Evolutionary conservation across 257 asterid genomes (phyloP).

Genomic region (Orobanche coerulescens): DNA sequence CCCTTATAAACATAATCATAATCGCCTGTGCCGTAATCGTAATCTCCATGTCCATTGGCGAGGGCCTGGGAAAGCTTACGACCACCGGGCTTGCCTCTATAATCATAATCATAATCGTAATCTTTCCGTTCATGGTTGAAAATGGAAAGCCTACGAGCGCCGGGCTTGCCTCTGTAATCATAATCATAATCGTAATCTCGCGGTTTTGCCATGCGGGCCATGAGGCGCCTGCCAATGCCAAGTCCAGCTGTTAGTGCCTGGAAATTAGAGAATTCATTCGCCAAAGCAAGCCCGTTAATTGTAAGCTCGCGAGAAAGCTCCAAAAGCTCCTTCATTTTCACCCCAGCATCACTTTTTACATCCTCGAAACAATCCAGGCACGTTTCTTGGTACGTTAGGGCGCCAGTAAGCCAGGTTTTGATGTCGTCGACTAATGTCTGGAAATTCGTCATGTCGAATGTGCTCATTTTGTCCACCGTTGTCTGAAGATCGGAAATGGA

Average conservation of each 20-base stretch:
- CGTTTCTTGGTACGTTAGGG: slow-evolving; percentile 30
- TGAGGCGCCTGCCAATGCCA: not conserved
- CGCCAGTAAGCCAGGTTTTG: slow-evolving; percentile 37
- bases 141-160: no score
- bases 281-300: slow-evolving; percentile 30
- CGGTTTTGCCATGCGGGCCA: not conserved
- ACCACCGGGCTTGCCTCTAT: no score
- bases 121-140: no score
- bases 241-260: not conserved
- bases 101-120: no score
- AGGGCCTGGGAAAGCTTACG: no score
- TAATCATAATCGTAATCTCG: not conserved
- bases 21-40: no score
- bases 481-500: slow-evolving; percentile 26
- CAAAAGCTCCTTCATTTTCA: slow-evolving; percentile 13
- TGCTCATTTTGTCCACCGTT: slow-evolving; percentile 1
- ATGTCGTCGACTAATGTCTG: slow-evolving; percentile 19
- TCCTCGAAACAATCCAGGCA: slow-evolving; percentile 31
- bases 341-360: slow-evolving; percentile 1
- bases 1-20: no score
- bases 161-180: not conserved
- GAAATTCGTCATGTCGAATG: slow-evolving; percentile 2
- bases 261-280: slow-evolving; percentile 12
- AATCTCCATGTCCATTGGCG: not conserved
- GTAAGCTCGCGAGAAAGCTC: slow-evolving; percentile 24